A percentile compares a stretch with the other conserved stretches of the same genome.
Conservation (phyloP, 2,329 filamentous ascomycete genomes). For the Pseudogymnoascus sp. region DNA sequence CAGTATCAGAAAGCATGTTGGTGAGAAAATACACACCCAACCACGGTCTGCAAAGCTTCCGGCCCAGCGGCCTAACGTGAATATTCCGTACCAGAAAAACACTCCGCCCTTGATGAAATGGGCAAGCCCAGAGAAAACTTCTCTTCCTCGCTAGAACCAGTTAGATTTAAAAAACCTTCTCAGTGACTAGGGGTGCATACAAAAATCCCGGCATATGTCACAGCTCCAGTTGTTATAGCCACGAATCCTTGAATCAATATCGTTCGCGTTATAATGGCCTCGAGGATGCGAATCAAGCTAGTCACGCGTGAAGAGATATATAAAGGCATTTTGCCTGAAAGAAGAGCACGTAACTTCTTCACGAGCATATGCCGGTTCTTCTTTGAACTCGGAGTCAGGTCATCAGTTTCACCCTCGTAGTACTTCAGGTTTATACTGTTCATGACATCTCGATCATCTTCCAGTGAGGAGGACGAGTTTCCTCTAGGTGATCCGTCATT, state of each 20-base stretch:
- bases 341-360: neutral
- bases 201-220: constrained; percentile 77
- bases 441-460: constrained; percentile 36
- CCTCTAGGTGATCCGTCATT: constrained; percentile 61
- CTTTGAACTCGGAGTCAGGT: neutral
- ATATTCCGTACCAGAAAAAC: constrained; percentile 82
- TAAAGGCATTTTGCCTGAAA: constrained; percentile 29
- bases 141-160: constrained; percentile 49
- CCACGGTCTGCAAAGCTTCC: constrained; percentile 82
- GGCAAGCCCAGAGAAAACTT: constrained; percentile 74
- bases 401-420: constrained; percentile 35
- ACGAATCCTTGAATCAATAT: constrained; percentile 74
- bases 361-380: neutral
- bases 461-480: constrained; percentile 54
- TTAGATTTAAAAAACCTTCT: neutral
- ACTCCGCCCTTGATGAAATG: constrained; percentile 90
- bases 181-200: constrained; percentile 45
- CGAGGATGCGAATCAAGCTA: constrained; percentile 47
- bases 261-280: constrained; percentile 65
- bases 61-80: constrained; percentile 80
- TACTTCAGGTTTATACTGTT: neutral
- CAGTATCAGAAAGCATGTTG: constrained; percentile 16
- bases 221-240: constrained; percentile 62
- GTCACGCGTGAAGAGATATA: constrained; percentile 46
- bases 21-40: constrained; percentile 58